These are phyloP conservation scores for Metarhizium guizhouense DNA, from an alignment of 2,329 filamentous ascomycete genomes.

Conservation along the genomic window DNA sequence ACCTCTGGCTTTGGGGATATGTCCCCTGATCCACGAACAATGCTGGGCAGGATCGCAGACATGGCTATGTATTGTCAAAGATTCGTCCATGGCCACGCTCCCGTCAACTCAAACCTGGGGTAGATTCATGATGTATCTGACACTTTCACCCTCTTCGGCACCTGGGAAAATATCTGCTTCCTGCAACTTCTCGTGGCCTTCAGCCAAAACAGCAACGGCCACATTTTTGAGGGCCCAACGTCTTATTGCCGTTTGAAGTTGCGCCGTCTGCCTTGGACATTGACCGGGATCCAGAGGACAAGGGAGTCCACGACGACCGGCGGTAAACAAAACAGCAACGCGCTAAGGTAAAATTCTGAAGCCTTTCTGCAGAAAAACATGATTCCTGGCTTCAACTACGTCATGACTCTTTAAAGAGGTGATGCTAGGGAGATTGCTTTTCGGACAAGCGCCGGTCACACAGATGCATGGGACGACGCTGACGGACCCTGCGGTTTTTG, in stretches of 20 bases:
- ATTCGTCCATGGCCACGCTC: no score
- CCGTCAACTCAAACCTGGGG: no score
- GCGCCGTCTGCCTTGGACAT: no score
- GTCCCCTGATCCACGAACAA: neutral
- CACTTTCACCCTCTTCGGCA: neutral
- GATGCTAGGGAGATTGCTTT: neutral
- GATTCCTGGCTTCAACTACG: conserved; percentile 1
- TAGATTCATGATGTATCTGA: neutral
- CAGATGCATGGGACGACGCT: neutral
- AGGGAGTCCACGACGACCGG: no score
- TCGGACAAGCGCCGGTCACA: neutral
- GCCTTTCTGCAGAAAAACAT: neutral
- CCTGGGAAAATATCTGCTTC: neutral
- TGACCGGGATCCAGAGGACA: no score
- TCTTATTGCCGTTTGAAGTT: no score
- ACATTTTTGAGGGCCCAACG: no score
- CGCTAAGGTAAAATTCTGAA: neutral
- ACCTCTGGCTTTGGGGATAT: neutral
- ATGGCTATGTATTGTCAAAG: no score
- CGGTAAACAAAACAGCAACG: neutral
- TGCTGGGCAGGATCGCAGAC: no score
- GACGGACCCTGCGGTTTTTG: neutral
- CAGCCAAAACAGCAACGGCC: no score
- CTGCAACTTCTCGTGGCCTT: no score
- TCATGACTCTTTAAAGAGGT: neutral